phyloP scores from a whole-genome alignment of 2,329 filamentous ascomycete species.

The Aspergillus tanneri region DNA sequence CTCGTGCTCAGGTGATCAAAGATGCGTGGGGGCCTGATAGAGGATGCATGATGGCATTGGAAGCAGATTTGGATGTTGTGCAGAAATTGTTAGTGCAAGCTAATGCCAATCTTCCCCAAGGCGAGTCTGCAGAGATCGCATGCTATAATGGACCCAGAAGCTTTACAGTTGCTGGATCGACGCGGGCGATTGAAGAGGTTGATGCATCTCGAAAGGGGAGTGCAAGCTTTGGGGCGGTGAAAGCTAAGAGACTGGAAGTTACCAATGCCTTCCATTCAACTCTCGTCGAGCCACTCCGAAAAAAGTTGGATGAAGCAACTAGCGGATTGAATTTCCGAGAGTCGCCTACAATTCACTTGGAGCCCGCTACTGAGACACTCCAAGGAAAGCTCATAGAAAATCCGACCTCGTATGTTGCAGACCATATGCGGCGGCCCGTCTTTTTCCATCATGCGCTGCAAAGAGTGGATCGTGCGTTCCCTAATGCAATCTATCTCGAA shows the following conservation, averaged over 20 bases:
- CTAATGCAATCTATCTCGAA: slow-evolving; percentile 41
- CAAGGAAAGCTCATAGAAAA: background rate
- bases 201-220: background rate
- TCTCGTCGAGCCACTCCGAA: slow-evolving; percentile 40
- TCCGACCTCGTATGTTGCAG: slow-evolving; percentile 33
- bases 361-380: slow-evolving; percentile 13
- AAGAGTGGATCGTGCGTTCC: slow-evolving; percentile 34
- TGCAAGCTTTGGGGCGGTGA: slow-evolving; percentile 18
- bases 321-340: slow-evolving; percentile 31
- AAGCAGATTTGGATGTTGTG: slow-evolving; percentile 26
- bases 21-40: slow-evolving; percentile 33
- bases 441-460: slow-evolving; percentile 49
- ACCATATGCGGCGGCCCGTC: slow-evolving; percentile 48
- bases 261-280: slow-evolving; percentile 52
- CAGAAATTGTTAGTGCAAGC: background rate
- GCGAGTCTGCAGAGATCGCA: slow-evolving; percentile 36
- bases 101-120: background rate
- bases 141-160: slow-evolving; percentile 50
- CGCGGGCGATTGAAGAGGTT: slow-evolving; percentile 30
- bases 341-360: slow-evolving; percentile 29
- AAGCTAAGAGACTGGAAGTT: slow-evolving; percentile 42
- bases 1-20: slow-evolving; percentile 32
- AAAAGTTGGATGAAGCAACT: slow-evolving; percentile 26
- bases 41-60: slow-evolving; percentile 37
- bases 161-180: slow-evolving; percentile 45